A percentile compares a stretch with the other conserved stretches of the same genome.
Evolutionary conservation across 1,284 basidiomycete species (phyloP).

Genomic region (Leccinum huronense): DNA sequence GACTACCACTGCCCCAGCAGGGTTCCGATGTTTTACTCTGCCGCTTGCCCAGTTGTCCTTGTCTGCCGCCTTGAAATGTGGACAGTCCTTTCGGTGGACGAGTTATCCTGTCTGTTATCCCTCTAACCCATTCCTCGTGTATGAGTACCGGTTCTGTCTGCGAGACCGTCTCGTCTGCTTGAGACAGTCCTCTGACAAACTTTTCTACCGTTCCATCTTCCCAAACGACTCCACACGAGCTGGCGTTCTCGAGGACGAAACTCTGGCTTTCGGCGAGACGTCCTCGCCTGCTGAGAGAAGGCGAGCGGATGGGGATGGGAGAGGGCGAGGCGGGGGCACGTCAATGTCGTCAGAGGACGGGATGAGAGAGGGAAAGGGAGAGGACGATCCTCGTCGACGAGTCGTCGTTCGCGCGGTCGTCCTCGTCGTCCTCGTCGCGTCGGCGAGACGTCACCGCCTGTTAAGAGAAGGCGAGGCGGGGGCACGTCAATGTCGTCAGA

Average conservation of each 20-base stretch:
- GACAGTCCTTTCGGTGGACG: slow-evolving; percentile 80
- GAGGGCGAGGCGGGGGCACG: too few relatives aligned
- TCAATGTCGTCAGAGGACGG: too few relatives aligned
- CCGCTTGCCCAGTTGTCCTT: slow-evolving; percentile 66
- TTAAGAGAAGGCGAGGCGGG: too few relatives aligned
- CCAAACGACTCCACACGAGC: slow-evolving; percentile 42
- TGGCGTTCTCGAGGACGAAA: slow-evolving; percentile 53
- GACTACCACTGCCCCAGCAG: slow-evolving; percentile 24
- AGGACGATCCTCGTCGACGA: too few relatives aligned
- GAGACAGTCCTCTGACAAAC: slow-evolving; percentile 62
- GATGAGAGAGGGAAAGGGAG: too few relatives aligned
- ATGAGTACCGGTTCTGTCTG: slow-evolving; percentile 75
- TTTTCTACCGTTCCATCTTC: slow-evolving; percentile 75
- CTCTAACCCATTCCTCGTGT: slow-evolving; percentile 30
- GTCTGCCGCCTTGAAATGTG: slow-evolving; percentile 70
- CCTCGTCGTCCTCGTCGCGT: too few relatives aligned
- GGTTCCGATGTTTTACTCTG: slow-evolving; percentile 61
- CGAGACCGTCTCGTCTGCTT: slow-evolving; percentile 81
- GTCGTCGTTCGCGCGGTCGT: too few relatives aligned
- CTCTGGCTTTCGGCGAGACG: slow-evolving; percentile 45
- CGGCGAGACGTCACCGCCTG: too few relatives aligned
- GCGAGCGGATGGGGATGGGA: too few relatives aligned
- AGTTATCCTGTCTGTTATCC: slow-evolving; percentile 35
- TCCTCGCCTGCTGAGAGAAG: too few relatives aligned
- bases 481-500: too few relatives aligned